phyloP scores from a whole-genome alignment of 2,329 filamentous ascomycete genomes.

The Fusarium stilboides region DNA sequence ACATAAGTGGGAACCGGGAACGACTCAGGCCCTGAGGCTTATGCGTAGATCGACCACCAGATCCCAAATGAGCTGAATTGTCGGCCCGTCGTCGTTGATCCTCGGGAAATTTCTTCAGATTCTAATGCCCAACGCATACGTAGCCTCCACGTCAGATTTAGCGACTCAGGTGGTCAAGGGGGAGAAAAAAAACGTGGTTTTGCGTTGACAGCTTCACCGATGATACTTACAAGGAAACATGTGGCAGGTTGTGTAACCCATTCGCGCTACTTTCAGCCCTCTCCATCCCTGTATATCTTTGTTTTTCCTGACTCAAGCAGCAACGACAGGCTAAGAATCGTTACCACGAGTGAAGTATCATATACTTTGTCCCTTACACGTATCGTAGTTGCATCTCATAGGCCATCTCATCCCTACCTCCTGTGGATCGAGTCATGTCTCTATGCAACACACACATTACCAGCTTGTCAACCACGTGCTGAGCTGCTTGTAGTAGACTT shows the following conservation, averaged over 20 bases:
- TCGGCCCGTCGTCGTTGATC: slow-evolving; percentile 34
- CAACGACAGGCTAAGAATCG: slow-evolving; percentile 16
- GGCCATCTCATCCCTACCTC: slow-evolving; percentile 17
- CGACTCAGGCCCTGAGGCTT: slow-evolving; percentile 24
- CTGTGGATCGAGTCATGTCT: slow-evolving; percentile 22
- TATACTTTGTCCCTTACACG: slow-evolving; percentile 25
- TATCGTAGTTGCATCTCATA: slow-evolving; percentile 10
- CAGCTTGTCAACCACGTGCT: slow-evolving; percentile 48
- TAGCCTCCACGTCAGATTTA: slow-evolving; percentile 33
- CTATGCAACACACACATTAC: slow-evolving; percentile 26
- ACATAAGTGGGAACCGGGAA: slow-evolving; percentile 18
- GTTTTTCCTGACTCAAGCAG: slow-evolving; percentile 35
- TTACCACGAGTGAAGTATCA: slow-evolving; percentile 23
- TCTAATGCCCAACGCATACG: slow-evolving; percentile 10
- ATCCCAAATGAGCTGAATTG: slow-evolving; percentile 38
- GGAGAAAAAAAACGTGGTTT: slow-evolving; percentile 14
- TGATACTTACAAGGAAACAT: slow-evolving; percentile 11
- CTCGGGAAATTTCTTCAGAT: slow-evolving; percentile 18
- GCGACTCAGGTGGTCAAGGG: slow-evolving; percentile 38
- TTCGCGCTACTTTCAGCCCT: slow-evolving; percentile 22
- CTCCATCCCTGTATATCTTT: slow-evolving; percentile 18
- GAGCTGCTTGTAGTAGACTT: slow-evolving; percentile 42
- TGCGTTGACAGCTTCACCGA: slow-evolving; percentile 29
- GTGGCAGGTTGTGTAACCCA: slow-evolving; percentile 25
- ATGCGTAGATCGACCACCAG: slow-evolving; percentile 34